These are phyloP conservation scores for Cladophialophora chaetospira DNA, from an alignment of 2,329 filamentous ascomycete genomes.

Conservation along the genomic window DNA sequence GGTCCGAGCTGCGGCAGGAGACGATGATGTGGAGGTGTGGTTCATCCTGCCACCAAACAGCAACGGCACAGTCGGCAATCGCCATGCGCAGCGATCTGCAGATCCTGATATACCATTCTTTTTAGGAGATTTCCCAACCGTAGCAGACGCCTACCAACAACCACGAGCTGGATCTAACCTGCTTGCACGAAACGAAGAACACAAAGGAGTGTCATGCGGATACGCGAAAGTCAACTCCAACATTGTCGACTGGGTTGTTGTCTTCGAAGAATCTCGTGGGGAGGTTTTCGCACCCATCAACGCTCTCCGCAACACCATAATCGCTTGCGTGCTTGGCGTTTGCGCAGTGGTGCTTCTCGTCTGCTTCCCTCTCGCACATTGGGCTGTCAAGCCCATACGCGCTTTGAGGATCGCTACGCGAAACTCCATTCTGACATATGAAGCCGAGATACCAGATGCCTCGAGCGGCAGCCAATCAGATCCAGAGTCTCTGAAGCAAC, in stretches of 20 bases:
- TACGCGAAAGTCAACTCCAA: conserved; percentile 68
- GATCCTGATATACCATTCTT: not conserved
- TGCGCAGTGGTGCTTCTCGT: conserved; percentile 68
- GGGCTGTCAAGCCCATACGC: conserved; percentile 75
- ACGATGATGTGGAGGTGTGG: not conserved
- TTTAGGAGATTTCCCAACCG: not conserved
- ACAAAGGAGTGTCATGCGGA: conserved; percentile 69
- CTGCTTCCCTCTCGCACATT: conserved; percentile 68
- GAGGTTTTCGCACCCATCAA: conserved; percentile 77
- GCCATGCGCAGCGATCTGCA: not conserved
- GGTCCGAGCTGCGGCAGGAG: conserved; percentile 38
- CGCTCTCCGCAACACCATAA: conserved; percentile 73
- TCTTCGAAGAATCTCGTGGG: conserved; percentile 72
- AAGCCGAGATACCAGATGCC: conserved; percentile 35
- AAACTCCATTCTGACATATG: conserved; percentile 51
- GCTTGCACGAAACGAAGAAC: conserved; percentile 73
- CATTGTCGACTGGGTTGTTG: conserved; percentile 76
- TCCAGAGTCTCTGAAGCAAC: too few relatives aligned
- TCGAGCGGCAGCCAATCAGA: conserved; percentile 8
- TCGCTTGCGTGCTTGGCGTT: conserved; percentile 82
- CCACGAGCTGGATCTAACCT: conserved; percentile 61
- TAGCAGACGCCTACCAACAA: conserved; percentile 37
- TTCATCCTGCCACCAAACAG: not conserved
- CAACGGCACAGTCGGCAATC: not conserved
- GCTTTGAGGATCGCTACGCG: conserved; percentile 72